Evolutionary conservation across 257 asterid species (phyloP).

Genomic region (Asclepias syriaca): DNA sequence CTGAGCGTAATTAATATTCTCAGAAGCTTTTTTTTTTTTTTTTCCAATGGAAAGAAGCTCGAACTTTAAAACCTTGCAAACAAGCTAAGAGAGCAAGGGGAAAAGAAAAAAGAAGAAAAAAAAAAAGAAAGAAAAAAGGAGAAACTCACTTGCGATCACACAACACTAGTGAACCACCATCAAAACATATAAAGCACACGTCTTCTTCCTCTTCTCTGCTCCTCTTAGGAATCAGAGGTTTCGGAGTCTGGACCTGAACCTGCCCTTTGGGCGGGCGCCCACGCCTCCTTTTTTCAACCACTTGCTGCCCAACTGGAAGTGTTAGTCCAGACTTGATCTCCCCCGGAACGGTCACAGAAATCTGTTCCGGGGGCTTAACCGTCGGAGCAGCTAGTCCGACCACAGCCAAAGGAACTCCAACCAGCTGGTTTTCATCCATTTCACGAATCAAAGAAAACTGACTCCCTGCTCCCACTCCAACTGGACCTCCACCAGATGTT

Average conservation of each 20-base stretch:
- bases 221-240: conserved; percentile 42
- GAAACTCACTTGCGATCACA: conserved; percentile 55
- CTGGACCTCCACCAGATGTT: conserved; percentile 39
- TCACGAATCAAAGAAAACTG: conserved; percentile 23
- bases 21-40: background rate
- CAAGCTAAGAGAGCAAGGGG: background rate
- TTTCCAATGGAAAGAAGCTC: background rate
- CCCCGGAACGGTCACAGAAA: conserved; percentile 12
- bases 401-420: conserved; percentile 20
- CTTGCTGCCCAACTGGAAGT: conserved; percentile 22
- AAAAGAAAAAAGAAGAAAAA: background rate
- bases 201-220: conserved; percentile 69
- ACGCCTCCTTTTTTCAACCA: conserved; percentile 54
- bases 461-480: conserved; percentile 18
- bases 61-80: background rate
- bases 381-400: conserved; percentile 20
- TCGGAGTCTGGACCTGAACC: conserved; percentile 19
- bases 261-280: conserved; percentile 63
- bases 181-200: conserved; percentile 94
- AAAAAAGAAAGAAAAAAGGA: background rate
- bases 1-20: background rate
- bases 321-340: conserved; percentile 15
- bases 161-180: conserved; percentile 86
- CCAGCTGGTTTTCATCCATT: conserved; percentile 22
- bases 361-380: conserved; percentile 21